phyloP scores from a whole-genome alignment of 73 alveolate genomes.

The Uronychia setigera region DNA sequence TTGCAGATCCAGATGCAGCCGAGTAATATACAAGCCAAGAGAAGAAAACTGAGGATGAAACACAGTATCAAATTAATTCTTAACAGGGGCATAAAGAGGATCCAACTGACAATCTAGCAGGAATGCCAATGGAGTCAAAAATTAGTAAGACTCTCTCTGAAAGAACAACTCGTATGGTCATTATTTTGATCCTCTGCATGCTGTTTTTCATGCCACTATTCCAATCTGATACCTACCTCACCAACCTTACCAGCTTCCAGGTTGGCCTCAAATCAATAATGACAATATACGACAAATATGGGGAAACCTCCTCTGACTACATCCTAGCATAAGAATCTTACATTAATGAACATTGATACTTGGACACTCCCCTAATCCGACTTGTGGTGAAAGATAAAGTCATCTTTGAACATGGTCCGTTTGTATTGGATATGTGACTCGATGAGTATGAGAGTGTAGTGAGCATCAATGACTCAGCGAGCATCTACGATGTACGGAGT shows the following conservation, averaged over 20 bases:
- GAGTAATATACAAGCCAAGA: neutral
- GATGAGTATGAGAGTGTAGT: conserved; percentile 12
- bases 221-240: conserved; percentile 8
- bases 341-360: neutral
- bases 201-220: conserved; percentile 47
- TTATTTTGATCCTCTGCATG: conserved; percentile 44
- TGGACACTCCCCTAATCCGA: neutral
- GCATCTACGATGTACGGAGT: neutral
- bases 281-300: neutral
- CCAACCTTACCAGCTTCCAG: conserved; percentile 7
- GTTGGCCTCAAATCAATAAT: conserved; percentile 12
- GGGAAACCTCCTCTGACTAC: neutral
- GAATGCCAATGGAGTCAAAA: conserved; percentile 48
- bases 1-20: too few species aligned
- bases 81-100: conserved; percentile 21
- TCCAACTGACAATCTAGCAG: conserved; percentile 6
- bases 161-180: conserved; percentile 42
- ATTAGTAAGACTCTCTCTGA: conserved; percentile 55
- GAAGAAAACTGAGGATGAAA: neutral
- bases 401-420: neutral
- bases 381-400: neutral
- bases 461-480: neutral
- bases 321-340: neutral
- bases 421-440: conserved; percentile 4
- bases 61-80: neutral